Evolutionary conservation across 2,329 filamentous ascomycete genomes (phyloP), one percentile per base, ranked within the genome.

Genomic region (Colletotrichum theobromicola): DNA sequence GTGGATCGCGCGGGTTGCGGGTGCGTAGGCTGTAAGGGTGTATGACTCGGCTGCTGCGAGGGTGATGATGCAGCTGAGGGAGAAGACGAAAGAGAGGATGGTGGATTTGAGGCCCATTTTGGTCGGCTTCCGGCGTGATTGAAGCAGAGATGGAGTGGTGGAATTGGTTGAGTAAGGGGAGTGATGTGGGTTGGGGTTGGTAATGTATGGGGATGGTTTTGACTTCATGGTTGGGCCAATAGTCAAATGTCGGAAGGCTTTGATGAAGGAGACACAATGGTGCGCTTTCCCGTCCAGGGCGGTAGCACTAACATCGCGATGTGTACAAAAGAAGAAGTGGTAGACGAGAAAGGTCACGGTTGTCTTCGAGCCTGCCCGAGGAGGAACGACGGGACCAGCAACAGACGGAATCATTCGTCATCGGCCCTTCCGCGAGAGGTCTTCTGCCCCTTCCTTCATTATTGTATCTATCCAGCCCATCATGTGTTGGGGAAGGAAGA

Each of bases 21-120:
- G 81, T 1, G 78, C 72, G 66, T 79, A 80, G 16, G 79, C 77
- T 1, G 76, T 77, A 35, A 83, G 74, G 10, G 79, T 78, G 68
- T 79, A 82, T 74, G 79, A 82, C 30, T 67, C 64, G 50, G 32
- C 50, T 2, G 21, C 15, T 42, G 21, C 64, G 34, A 67, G 64
- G 53, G 50, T 21, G 34, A 2, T 26, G 53, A 28, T 16, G 32
- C 10, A 26, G 64, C 8, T n/a, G 50, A 57, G 53, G 9, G 7
- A 13, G 64, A 42, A 7, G 6, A 61, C 1, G n/a, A 15, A 18
- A 32, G 57, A 15, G 57, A 24, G 0, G 0, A 32, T 60, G 28
- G 1, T 1, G 0, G 16, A 7, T 30, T 28, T 42, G 50, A n/a
- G 7, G 21, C 5, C 13, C 30, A 37, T 57, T 37, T 7, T 66